Percentiles rank a stretch among this genome's conserved stretches.
Conservation (phyloP, 345 rosid genomes). For the Erucastrum elatum region DNA sequence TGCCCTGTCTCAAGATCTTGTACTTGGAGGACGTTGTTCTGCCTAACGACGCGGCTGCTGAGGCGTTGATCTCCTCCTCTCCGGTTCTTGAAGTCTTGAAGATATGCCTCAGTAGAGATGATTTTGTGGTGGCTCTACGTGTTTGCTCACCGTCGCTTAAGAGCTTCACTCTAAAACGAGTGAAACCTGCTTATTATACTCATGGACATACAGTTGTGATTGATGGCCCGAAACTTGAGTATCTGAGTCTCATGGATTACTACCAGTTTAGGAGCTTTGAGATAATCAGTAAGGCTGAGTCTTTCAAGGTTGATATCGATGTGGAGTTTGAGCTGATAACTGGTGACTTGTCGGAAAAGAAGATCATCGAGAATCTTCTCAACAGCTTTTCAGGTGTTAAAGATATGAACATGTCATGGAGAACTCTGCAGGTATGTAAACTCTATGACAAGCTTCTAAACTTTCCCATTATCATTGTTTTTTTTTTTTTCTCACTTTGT, state of each 20-base stretch:
- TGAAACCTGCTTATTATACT: not conserved
- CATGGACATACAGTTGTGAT: not conserved
- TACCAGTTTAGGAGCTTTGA: not conserved
- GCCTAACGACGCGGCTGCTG: not conserved
- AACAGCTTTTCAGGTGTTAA: not conserved
- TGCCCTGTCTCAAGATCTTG: constrained; percentile 14
- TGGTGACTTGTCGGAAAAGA: not conserved
- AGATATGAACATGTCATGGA: constrained; percentile 11
- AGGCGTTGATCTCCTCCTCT: not conserved
- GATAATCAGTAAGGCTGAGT: not conserved
- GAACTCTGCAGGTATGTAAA: not conserved
- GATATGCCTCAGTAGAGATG: not conserved
- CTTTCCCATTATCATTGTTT: not conserved
- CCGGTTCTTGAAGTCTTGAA: constrained; percentile 5
- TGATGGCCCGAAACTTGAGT: not conserved
- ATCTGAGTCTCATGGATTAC: not conserved
- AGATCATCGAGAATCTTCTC: not conserved
- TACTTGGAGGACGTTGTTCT: not conserved
- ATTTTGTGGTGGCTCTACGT: not conserved
- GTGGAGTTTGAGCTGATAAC: not conserved
- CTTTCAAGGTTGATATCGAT: too few species aligned
- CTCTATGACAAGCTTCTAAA: not conserved
- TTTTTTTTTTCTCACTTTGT: not conserved
- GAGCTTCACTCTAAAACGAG: not conserved
- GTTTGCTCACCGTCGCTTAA: constrained; percentile 5